A percentile compares a stretch with the other conserved stretches of the same genome.
These are phyloP conservation scores for Cynara cardunculus DNA, from an alignment of 129 eudicot genomes.

Conservation along the genomic window DNA sequence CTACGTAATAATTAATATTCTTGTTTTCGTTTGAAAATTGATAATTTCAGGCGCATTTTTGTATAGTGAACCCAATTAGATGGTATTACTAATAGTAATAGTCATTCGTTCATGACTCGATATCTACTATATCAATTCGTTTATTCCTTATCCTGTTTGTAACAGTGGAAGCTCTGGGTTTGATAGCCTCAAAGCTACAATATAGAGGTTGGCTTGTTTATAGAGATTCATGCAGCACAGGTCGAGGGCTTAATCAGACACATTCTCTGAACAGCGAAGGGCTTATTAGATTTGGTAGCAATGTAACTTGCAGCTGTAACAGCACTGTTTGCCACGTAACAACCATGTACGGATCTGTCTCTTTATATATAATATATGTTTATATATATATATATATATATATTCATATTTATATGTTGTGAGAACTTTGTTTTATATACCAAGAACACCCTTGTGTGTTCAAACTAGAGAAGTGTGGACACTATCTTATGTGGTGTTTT, in stretches of 20 bases:
- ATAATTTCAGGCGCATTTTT: no score
- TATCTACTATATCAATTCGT: background rate
- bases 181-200: conserved; percentile 49
- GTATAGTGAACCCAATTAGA: no score
- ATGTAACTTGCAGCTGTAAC: conserved; percentile 60
- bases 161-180: conserved; percentile 54
- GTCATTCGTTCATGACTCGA: background rate
- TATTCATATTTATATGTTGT: background rate
- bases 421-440: background rate
- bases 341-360: conserved; percentile 46
- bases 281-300: conserved; percentile 25
- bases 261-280: background rate
- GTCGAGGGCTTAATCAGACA: conserved; percentile 39
- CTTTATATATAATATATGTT: background rate
- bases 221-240: conserved; percentile 43
- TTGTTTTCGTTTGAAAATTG: background rate
- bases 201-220: conserved; percentile 47
- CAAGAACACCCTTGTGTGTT: background rate
- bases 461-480: background rate
- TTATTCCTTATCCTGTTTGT: conserved; percentile 12
- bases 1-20: no score
- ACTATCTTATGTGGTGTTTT: background rate
- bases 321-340: conserved; percentile 72
- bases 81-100: background rate
- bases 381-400: background rate